A percentile compares a stretch with the other conserved stretches of the same genome.
These are phyloP conservation scores for Sporisorium scitamineum DNA, from an alignment of 1,284 basidiomycete species.

Conservation along the genomic window DNA sequence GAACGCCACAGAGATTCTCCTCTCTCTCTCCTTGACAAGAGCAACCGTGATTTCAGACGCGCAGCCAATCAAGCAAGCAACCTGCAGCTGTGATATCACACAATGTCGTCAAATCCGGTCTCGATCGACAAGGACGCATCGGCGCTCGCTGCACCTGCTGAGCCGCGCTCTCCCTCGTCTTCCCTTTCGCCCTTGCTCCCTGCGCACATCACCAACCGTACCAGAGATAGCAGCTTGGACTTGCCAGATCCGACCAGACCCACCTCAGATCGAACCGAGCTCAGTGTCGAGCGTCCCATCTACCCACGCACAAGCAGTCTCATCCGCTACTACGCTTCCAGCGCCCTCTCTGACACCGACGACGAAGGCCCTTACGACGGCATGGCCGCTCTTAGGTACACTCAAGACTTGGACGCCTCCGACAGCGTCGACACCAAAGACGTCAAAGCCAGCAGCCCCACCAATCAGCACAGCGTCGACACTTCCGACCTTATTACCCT, in stretches of 20 bases:
- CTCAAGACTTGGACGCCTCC: neutral
- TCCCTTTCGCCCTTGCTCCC: conserved; percentile 24
- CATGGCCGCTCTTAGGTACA: conserved; percentile 3
- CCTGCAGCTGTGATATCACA: too few species aligned
- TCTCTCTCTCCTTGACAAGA: neutral
- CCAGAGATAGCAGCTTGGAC: conserved; percentile 22
- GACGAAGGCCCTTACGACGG: conserved; percentile 7
- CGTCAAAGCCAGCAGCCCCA: neutral
- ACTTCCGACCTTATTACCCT: conserved; percentile 21
- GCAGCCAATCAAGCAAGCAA: neutral
- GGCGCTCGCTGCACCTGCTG: conserved; percentile 9
- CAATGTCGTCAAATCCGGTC: conserved; percentile 2
- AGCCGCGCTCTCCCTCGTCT: conserved; percentile 21
- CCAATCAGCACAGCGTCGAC: conserved; percentile 17
- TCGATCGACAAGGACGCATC: conserved; percentile 1
- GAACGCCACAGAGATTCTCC: neutral
- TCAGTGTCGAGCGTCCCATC: conserved; percentile 16
- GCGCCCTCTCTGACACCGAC: conserved; percentile 10
- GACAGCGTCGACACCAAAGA: conserved; percentile 4
- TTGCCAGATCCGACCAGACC: neutral
- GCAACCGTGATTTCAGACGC: neutral
- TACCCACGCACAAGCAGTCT: conserved; percentile 32
- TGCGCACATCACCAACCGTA: conserved; percentile 8
- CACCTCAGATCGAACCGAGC: conserved; percentile 1
- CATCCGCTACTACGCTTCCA: conserved; percentile 2